Evolutionary conservation across 1,284 basidiomycete species (phyloP), one percentile per base, ranked within the genome.

Genomic region (Rugosomyces carneus): DNA sequence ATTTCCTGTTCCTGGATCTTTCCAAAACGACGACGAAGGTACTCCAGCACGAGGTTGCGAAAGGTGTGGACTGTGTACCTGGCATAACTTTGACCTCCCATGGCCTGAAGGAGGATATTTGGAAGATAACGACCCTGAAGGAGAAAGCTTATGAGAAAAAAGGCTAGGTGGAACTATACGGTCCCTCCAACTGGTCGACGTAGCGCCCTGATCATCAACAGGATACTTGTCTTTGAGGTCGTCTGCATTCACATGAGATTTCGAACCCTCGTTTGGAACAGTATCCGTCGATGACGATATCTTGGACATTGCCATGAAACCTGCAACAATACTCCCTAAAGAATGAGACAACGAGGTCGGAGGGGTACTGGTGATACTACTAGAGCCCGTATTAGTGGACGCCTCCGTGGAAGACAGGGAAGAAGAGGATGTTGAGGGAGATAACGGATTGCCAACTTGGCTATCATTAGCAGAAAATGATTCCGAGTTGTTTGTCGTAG

Each of bases 341-440:
- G 74, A 70, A 60, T 77, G 63, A 23, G 65, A 67, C 45, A 81
- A 57, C 5, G 78, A 78, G 15, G 78, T 81, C 8, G 77, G 75
- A 2, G 78, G 78, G 9, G 78, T 80, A 53, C 73, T 78, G 44
- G 69, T 61, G 21, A 69, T 63, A 48, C 71, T 73, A 51, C 64
- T 65, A n/a, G 71, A 68, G 19, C 67, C 65, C 27, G 64, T 64
- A 8, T 60, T 60, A 16, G 65, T 63, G 4, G 69, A 70, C 0
- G 60, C 65, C 37, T 65, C 53, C 15, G 65, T 67, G 11, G 72
- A 75, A 27, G 68, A 70, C 45, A 72, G 62, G 1, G 75, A 76
- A 5, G 75, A 71, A 7, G 76, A 73, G 2, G 76, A 78, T 0
- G 77, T 79, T 0, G 72, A 68, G 2, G 70, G 65, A 23, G 78